Evolutionary conservation across 257 asterid species (phyloP), one percentile per base, ranked within the genome.

Genomic region (Plantago ovata): DNA sequence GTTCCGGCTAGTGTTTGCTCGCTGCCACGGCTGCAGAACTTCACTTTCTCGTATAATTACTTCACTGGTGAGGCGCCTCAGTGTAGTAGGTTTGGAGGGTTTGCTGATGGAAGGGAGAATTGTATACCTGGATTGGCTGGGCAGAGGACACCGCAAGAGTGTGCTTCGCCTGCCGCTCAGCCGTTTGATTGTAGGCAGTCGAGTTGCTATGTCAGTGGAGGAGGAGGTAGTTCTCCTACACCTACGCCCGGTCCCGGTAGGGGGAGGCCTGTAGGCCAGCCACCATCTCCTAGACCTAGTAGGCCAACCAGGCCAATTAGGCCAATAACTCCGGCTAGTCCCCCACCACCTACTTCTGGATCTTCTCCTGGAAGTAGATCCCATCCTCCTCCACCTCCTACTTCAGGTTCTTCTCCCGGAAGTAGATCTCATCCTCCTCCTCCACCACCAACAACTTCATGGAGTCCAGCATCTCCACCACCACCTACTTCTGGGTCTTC

Each of bases 161-260:
- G 98, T 61, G 67, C 84, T 1, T 82, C 95, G 0, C 81, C 77
- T n/a, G 87, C 70, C 9, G 94, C 94, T 7, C 83, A 77, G 70
- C 93, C 93, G 0, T 79, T 62, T 49, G 95, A 90, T 47, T 90
- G 97, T 65, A 77, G 85, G 22, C 82, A 86, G 72, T 77, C 90
- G 0, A 60, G 62, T 39, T 90, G 97, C 16, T 4, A 9, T n/a
- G 43, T 9, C 7, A 2, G 43, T 10, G 70, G 42, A 18, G 62
- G 66, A 15, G 16, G 58, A 12, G 62, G 70, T 23, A 51, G 73
- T 19, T 13, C 56, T 3, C 62, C 72, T 18, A 6, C 3, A 0
- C 67, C 64, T 1, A 36, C 2, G 0, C 19, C 19, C 64, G 41
- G 60, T 67, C 3, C 43, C 68, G 8, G n/a, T n/a, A 19, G 38